These are phyloP conservation scores for Trifolium fragiferum DNA, from an alignment of 306 rosid species.

Conservation along the genomic window DNA sequence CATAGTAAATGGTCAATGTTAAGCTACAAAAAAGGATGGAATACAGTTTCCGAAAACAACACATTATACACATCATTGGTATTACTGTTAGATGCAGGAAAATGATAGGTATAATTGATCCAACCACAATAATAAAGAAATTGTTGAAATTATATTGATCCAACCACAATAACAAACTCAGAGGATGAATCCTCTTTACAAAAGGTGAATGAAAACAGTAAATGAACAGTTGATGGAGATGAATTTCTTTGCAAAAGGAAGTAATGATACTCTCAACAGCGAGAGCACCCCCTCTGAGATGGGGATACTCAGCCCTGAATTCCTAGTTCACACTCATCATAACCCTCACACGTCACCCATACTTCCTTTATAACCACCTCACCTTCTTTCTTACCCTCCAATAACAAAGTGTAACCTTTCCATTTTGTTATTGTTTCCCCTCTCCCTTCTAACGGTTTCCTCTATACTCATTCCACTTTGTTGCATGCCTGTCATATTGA, in stretches of 20 bases:
- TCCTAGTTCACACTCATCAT: background rate
- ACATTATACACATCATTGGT: background rate
- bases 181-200: background rate
- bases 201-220: background rate
- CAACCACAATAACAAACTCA: background rate
- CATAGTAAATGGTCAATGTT: slow-evolving; percentile 16
- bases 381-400: background rate
- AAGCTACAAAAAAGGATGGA: slow-evolving; percentile 16
- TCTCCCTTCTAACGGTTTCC: background rate
- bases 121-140: background rate
- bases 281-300: background rate
- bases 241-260: background rate
- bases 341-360: background rate
- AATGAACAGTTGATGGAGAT: background rate
- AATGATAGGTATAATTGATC: background rate
- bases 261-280: background rate
- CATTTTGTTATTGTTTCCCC: background rate
- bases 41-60: slow-evolving; percentile 2
- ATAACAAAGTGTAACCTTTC: background rate
- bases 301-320: background rate
- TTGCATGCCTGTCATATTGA: background rate
- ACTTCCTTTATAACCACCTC: background rate
- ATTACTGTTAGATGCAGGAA: background rate
- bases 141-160: background rate
- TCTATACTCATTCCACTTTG: background rate